These are phyloP conservation scores for Tylopilus sp. DNA, from an alignment of 768 basidiomycete species.

Conservation along the genomic window DNA sequence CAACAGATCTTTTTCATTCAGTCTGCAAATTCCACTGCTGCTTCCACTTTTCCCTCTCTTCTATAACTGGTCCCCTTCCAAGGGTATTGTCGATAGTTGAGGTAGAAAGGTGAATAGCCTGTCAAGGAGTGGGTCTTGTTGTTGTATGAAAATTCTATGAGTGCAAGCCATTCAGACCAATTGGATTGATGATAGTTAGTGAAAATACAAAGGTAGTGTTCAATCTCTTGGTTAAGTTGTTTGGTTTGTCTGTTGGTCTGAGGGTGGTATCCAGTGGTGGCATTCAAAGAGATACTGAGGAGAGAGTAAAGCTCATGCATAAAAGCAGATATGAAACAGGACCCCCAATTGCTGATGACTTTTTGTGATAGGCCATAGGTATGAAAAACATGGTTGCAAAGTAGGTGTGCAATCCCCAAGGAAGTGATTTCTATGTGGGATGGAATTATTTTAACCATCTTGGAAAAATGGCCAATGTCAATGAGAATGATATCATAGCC, in stretches of 20 bases:
- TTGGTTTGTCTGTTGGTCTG: not conserved
- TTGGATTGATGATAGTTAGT: too few relatives aligned
- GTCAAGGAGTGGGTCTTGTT: too few relatives aligned
- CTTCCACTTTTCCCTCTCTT: too few relatives aligned
- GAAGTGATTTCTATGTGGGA: not conserved
- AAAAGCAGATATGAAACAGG: not conserved
- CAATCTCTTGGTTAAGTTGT: too few relatives aligned
- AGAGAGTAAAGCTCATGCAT: not conserved
- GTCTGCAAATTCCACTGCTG: too few relatives aligned
- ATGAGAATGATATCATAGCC: conserved; percentile 11
- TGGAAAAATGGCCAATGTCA: conserved; percentile 10
- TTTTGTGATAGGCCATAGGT: not conserved
- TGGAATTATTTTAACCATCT: conserved; percentile 18
- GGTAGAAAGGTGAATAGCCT: too few relatives aligned
- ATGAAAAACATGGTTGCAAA: conserved; percentile 1
- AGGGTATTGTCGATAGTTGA: too few relatives aligned
- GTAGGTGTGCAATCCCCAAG: conserved; percentile 17
- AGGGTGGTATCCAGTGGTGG: not conserved
- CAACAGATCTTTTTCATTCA: too few relatives aligned
- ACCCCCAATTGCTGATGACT: not conserved
- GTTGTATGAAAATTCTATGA: too few relatives aligned
- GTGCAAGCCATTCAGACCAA: too few relatives aligned
- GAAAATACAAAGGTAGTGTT: too few relatives aligned
- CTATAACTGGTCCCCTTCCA: too few relatives aligned
- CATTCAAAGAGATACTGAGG: not conserved